Percentiles rank a stretch among this genome's conserved stretches.
These are phyloP conservation scores for Chytriomyces confervae DNA, from an alignment of 192 early-diverging fungal genomes.

Conservation along the genomic window DNA sequence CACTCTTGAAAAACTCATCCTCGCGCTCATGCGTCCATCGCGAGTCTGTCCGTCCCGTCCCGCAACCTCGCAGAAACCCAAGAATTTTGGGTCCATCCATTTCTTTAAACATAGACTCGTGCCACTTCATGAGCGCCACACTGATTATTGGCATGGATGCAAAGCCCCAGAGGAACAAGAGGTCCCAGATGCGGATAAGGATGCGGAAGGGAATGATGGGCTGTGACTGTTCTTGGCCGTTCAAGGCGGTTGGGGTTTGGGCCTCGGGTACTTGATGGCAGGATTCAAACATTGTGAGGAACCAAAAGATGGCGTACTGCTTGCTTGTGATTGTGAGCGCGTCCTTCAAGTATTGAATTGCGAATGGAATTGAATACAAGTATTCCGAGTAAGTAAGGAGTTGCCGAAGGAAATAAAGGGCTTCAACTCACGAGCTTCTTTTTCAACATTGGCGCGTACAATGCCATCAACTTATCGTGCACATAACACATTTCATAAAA, in stretches of 20 bases:
- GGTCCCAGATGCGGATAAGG: background rate
- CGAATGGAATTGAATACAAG: background rate
- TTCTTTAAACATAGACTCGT: background rate
- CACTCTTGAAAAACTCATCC: too few relatives aligned
- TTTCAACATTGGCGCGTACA: background rate
- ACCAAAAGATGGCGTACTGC: background rate
- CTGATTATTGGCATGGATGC: background rate
- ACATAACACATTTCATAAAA: conserved; percentile 3
- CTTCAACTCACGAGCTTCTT: background rate
- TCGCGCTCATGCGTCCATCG: too few relatives aligned
- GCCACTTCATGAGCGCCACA: background rate
- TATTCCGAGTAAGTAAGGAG: background rate
- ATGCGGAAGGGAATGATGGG: conserved; percentile 1
- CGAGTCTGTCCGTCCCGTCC: too few relatives aligned
- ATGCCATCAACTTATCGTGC: background rate
- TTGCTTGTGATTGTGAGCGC: background rate
- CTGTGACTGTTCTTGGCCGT: background rate
- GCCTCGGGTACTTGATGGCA: background rate
- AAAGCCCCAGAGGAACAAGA: background rate
- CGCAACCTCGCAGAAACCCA: background rate
- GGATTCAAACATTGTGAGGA: conserved; percentile 1
- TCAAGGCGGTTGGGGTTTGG: background rate
- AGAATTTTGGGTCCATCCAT: background rate
- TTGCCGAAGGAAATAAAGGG: background rate
- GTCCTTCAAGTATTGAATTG: background rate